Percentiles rank a stretch among this genome's conserved stretches.
These are phyloP conservation scores for Pythium myriotylum DNA, from an alignment of 352 stramenopile genomes.

Conservation along the genomic window DNA sequence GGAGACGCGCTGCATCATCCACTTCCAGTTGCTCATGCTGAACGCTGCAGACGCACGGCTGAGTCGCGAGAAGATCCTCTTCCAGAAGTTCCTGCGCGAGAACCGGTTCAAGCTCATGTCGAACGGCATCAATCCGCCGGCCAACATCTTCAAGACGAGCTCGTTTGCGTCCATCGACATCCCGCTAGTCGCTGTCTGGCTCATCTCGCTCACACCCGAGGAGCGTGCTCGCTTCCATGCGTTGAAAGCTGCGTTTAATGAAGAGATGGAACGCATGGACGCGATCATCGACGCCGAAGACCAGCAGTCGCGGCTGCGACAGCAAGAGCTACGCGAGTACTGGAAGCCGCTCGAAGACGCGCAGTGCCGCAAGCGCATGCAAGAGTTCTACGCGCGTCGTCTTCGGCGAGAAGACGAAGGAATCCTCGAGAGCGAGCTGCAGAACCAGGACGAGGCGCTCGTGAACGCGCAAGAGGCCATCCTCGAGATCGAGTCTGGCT, in stretches of 20 bases:
- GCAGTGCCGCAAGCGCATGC: conserved; percentile 68
- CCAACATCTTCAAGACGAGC: conserved; percentile 89
- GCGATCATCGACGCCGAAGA: conserved; percentile 80
- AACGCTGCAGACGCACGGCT: conserved; percentile 87
- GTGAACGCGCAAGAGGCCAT: conserved; percentile 83
- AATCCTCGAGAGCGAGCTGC: conserved; percentile 43
- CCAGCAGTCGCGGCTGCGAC: conserved; percentile 42
- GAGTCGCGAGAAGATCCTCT: conserved; percentile 90
- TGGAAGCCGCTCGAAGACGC: conserved; percentile 68
- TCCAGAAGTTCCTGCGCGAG: conserved; percentile 93
- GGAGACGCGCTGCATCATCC: conserved; percentile 90
- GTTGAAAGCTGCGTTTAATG: conserved; percentile 87
- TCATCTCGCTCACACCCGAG: conserved; percentile 83
- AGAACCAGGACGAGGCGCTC: conserved; percentile 67
- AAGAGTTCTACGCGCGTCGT: conserved; percentile 76
- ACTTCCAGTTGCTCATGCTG: conserved; percentile 91
- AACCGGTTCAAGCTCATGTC: conserved; percentile 94
- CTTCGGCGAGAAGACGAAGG: conserved; percentile 73
- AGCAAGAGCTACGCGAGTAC: conserved; percentile 51
- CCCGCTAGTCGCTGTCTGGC: conserved; percentile 88
- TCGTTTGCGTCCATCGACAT: conserved; percentile 92
- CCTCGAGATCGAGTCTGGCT: conserved; percentile 86
- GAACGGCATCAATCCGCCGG: conserved; percentile 90
- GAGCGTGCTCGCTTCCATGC: conserved; percentile 87
- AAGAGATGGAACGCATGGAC: conserved; percentile 84